Base-by-base conservation (phyloP, 1,284 basidiomycete species). In the Ceratobasidium sp. region DNA sequence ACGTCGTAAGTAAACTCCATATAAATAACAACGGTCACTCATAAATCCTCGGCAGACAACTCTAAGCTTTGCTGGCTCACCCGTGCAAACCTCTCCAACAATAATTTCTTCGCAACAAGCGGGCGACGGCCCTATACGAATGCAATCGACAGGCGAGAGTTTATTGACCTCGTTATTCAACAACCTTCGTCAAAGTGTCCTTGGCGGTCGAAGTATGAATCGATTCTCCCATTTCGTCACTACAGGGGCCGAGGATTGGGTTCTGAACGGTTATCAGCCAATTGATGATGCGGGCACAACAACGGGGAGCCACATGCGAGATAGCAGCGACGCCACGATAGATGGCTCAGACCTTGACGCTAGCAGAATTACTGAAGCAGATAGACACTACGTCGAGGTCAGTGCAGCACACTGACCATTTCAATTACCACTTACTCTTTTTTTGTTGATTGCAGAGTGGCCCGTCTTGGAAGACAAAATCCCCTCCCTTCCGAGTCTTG, bases 181-280 rank as follows among this genome's bases (percentile, higher is more conserved):
- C 1, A 91, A 86, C 80, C 90, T 92, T 77, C 83, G 88, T 5
- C 86, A 88, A 59, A 90, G 87, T 75, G 83, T 94, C 0, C 86
- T 94, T 0, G 89, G 92, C 28, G 91, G 91, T 5, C 91, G 89
- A 81, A 88, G 87, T 61, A 81, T 94, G 72, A 94, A 95, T 79
- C 85, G 93, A 21, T 95, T 94, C 82, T 92, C 91, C 0, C 89
- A 85, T 75, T 95, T 94, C 79, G 93, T 95, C 23, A 92, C 91
- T 1, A 92, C 89, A 74, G 93, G 93, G 47, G 93, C 92, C 7
- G 93, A 95, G 79, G 89, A 90, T 72, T 94, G 89, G 82, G 85
- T 93, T 5, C 84, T 93, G 21, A 87, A 89, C 61, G 91, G 91
- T 2, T 79, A 72, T 35, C 64, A 69, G 73, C 76, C 74, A 38